A percentile compares a stretch with the other conserved stretches of the same genome.
phyloP scores from a whole-genome alignment of 1,139 yeast species.

The Saccharomycopsis crataegensis region DNA sequence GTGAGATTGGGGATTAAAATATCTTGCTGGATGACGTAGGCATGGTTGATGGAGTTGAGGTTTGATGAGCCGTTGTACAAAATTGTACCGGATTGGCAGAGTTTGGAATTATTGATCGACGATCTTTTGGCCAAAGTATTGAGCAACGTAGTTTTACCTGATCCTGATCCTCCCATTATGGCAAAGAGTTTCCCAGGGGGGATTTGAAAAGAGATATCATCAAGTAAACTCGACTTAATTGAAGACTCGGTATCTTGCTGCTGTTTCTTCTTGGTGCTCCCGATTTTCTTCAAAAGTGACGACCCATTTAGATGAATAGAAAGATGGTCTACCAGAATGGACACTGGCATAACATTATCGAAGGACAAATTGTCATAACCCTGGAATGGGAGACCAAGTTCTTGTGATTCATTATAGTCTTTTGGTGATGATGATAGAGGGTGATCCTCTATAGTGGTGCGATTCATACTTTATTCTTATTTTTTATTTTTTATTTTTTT shows the following conservation, averaged over 20 bases:
- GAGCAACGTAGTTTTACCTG: conserved; percentile 77
- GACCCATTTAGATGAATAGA: neutral
- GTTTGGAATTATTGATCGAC: conserved; percentile 9
- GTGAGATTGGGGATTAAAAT: conserved; percentile 64
- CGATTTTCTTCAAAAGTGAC: neutral
- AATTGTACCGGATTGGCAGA: conserved; percentile 8
- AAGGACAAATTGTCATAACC: neutral
- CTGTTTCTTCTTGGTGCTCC: neutral
- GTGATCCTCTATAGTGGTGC: no score
- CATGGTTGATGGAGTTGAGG: conserved; percentile 35
- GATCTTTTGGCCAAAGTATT: conserved; percentile 62
- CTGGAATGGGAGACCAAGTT: no score
- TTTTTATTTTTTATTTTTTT: no score
- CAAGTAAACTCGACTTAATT: conserved; percentile 26
- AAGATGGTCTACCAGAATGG: neutral
- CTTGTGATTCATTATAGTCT: no score
- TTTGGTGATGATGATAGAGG: no score
- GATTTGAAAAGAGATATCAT: conserved; percentile 47
- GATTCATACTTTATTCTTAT: no score
- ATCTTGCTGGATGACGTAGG: conserved; percentile 77
- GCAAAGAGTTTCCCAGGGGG: conserved; percentile 52
- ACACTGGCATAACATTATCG: conserved; percentile 2
- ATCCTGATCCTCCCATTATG: conserved; percentile 79
- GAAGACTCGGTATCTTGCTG: neutral
- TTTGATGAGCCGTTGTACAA: conserved; percentile 26